Evolutionary conservation across 2,329 filamentous ascomycete genomes (phyloP), one percentile per base, ranked within the genome.

Genomic region (Fusarium solani-melongenae): DNA sequence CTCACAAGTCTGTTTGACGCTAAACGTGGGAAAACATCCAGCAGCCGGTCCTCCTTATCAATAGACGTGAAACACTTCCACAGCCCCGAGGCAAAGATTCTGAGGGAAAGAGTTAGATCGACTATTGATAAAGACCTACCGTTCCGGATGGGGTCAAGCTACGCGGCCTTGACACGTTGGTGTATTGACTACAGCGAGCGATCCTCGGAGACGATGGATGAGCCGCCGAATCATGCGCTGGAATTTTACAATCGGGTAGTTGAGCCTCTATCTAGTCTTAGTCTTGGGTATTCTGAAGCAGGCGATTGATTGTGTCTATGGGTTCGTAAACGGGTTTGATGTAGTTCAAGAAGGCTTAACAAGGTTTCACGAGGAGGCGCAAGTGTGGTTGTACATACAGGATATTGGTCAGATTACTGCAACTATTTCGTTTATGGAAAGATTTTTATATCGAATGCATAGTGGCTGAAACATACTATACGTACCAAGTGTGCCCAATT

Each of bases 1-100:
- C 11, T 63, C 15, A 63, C 60, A 9, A 63, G 33, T 63, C 60
- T 63, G 2, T 63, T 63, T 41, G 60, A 63, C 12, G 31, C 60
- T n/a, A 39, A 31, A 20, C 46, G 60, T 2, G 24, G 49, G 4
- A 63, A 41, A 20, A 12, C 39, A 36, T 14, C 46, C n/a, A 38
- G 22, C 10, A 63, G 46, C 10, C 10, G 33, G 15, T 11, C 46
- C 5, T 33, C 49, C 2, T 15, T 62, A 51, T 27, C 17, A 14
- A n/a, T 4, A 33, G 51, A 36, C 5, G n/a, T 11, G 49, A 63
- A 63, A 22, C 2, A n/a, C 6, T 63, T 63, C 24, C 61, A 63
- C n/a, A 57, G 36, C 15, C 5, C 34, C 8, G 61, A 63, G 11
- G 61, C 61, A 20, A 20, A 36, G 12, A 4, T 57, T 10, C 36